phyloP scores from a whole-genome alignment of 352 stramenopile genomes.

The Phytophthora brassicae region DNA sequence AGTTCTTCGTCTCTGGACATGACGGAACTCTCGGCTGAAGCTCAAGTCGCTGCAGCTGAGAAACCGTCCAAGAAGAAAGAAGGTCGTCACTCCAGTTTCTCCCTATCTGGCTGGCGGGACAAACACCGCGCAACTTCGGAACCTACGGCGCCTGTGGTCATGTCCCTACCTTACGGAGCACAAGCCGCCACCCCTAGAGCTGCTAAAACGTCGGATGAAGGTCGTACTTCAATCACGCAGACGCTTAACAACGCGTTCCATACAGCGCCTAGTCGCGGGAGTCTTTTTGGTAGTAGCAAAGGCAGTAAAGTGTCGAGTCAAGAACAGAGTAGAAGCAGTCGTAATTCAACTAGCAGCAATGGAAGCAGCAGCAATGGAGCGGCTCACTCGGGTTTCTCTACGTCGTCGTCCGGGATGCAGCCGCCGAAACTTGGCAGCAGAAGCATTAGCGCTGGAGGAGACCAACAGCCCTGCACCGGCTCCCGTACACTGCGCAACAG shows the following conservation, averaged over 20 bases:
- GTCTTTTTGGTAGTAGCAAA: slow-evolving; percentile 23
- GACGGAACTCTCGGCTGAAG: slow-evolving; percentile 42
- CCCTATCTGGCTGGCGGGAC: slow-evolving; percentile 53
- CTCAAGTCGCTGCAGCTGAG: slow-evolving; percentile 31
- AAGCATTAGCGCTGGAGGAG: slow-evolving; percentile 33
- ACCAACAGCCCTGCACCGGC: slow-evolving; percentile 19
- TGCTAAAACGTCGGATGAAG: slow-evolving; percentile 19
- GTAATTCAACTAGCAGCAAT: slow-evolving; percentile 17
- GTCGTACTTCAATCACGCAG: slow-evolving; percentile 30
- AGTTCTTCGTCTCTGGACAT: slow-evolving; percentile 11
- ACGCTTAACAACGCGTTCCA: slow-evolving; percentile 31
- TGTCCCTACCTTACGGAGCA: slow-evolving; percentile 43
- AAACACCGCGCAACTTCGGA: slow-evolving; percentile 40
- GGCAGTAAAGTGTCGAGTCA: slow-evolving; percentile 14
- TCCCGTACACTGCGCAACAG: slow-evolving; percentile 26
- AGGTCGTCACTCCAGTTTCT: slow-evolving; percentile 53
- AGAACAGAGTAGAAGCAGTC: not conserved
- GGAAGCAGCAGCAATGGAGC: not conserved
- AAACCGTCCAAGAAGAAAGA: slow-evolving; percentile 46
- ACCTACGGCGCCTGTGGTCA: slow-evolving; percentile 29
- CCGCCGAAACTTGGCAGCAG: slow-evolving; percentile 31
- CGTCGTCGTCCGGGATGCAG: slow-evolving; percentile 25
- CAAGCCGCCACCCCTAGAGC: slow-evolving; percentile 36
- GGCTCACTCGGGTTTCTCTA: slow-evolving; percentile 24
- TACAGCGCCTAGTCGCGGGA: slow-evolving; percentile 21